phyloP scores from a whole-genome alignment of 345 rosid species.

The Moringa oleifera region DNA sequence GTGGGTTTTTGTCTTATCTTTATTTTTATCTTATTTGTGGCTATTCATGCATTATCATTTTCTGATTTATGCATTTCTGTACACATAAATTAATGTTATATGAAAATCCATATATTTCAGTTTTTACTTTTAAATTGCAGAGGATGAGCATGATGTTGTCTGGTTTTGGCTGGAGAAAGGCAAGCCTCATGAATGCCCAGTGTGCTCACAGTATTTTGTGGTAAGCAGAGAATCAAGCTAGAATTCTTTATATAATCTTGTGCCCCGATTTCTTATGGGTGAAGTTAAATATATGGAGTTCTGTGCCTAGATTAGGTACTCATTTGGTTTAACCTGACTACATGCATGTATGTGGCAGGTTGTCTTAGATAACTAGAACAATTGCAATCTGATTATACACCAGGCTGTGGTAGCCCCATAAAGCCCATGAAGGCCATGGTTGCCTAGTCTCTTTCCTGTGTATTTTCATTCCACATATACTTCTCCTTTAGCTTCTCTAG shows the following conservation, averaged over 20 bases:
- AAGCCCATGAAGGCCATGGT: too few species aligned
- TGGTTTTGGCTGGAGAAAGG: slow-evolving; percentile 84
- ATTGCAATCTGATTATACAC: background rate
- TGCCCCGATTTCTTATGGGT: background rate
- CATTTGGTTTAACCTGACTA: background rate
- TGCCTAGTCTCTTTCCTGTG: too few species aligned
- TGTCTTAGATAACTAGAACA: background rate
- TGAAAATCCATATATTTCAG: background rate
- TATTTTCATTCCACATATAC: too few species aligned
- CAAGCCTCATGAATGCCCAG: slow-evolving; percentile 62
- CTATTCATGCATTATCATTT: background rate
- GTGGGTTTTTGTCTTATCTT: slow-evolving; percentile 29
- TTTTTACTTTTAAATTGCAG: slow-evolving; percentile 23
- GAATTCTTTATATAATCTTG: background rate
- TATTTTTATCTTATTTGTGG: background rate
- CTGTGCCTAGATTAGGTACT: background rate
- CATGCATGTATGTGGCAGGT: background rate
- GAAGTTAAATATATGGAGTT: background rate
- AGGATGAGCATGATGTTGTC: slow-evolving; percentile 77
- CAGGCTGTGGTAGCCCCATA: too few species aligned
- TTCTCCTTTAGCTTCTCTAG: too few species aligned
- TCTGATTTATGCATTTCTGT: background rate
- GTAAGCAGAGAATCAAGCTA: slow-evolving; percentile 32
- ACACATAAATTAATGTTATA: background rate
- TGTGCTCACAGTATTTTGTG: slow-evolving; percentile 61